phyloP scores from a whole-genome alignment of 192 early-diverging fungal genomes.

The Umbelopsis isabellina region DNA sequence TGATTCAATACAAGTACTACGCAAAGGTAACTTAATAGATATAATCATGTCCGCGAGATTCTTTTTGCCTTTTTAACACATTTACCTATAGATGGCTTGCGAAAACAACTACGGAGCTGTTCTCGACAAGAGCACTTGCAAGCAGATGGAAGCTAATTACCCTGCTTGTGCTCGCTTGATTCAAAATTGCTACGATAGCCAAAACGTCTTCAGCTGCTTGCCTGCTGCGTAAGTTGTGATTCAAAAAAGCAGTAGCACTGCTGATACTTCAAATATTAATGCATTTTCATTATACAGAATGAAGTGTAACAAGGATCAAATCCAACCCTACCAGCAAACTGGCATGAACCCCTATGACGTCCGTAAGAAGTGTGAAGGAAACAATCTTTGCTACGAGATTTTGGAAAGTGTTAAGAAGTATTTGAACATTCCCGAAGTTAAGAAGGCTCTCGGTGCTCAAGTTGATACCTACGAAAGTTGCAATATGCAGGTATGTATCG shows the following conservation, averaged over 20 bases:
- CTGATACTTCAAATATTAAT: no score
- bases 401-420: conserved; percentile 81
- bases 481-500: conserved; percentile 55
- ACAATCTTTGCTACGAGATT: conserved; percentile 91
- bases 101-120: conserved; percentile 82
- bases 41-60: no score
- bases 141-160: conserved; percentile 77
- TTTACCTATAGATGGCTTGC: conserved; percentile 63
- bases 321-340: conserved; percentile 77
- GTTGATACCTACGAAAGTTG: conserved; percentile 76
- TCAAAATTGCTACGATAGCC: conserved; percentile 86
- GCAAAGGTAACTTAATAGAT: conserved; percentile 39
- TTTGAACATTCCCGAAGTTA: conserved; percentile 81
- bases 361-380: conserved; percentile 80
- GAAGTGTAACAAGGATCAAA: conserved; percentile 88
- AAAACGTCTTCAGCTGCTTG: conserved; percentile 80
- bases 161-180: conserved; percentile 84
- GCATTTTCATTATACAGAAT: conserved; percentile 26
- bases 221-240: conserved; percentile 59
- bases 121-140: conserved; percentile 72
- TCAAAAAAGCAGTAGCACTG: neutral
- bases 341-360: conserved; percentile 96
- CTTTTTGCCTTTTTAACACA: neutral
- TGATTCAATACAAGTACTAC: conserved; percentile 94
- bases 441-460: conserved; percentile 76